Evolutionary conservation across 257 asterid species (phyloP).

Genomic region (Nyctanthes arbortristis): DNA sequence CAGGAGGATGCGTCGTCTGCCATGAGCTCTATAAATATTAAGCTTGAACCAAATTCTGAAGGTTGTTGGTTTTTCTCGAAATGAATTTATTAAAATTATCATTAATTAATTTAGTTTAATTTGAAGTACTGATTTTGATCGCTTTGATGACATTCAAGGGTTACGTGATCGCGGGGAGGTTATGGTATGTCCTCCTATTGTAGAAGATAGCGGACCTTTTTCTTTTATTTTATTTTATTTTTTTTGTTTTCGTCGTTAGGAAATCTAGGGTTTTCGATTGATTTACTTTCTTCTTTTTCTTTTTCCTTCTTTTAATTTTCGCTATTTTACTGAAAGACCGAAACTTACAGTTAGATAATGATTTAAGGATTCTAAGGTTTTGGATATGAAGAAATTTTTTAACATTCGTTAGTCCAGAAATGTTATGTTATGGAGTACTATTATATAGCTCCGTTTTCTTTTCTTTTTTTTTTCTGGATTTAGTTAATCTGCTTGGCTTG

Average conservation of each 20-base stretch:
- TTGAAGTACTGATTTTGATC: not conserved
- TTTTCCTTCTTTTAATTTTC: no score
- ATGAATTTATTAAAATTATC: not conserved
- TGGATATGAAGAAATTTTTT: no score
- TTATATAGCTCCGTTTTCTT: not conserved
- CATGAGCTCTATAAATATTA: slow-evolving; percentile 37
- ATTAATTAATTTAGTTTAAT: not conserved
- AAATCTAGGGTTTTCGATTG: not conserved
- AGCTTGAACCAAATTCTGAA: slow-evolving; percentile 65
- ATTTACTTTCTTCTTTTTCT: no score
- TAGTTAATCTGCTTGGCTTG: not conserved
- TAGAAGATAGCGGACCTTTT: not conserved
- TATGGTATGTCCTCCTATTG: no score
- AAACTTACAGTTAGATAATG: not conserved
- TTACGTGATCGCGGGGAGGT: no score
- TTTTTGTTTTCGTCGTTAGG: no score
- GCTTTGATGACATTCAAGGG: not conserved
- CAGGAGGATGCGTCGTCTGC: slow-evolving; percentile 44
- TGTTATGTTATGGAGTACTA: not conserved
- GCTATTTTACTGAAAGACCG: not conserved
- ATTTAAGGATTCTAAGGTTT: not conserved
- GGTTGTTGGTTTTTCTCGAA: slow-evolving; percentile 34
- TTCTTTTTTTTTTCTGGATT: not conserved
- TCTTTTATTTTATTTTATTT: not conserved
- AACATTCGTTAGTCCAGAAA: no score